Evolutionary conservation across 2,329 filamentous ascomycete species (phyloP), one percentile per base, ranked within the genome.

Genomic region (Shiraia bambusicola): DNA sequence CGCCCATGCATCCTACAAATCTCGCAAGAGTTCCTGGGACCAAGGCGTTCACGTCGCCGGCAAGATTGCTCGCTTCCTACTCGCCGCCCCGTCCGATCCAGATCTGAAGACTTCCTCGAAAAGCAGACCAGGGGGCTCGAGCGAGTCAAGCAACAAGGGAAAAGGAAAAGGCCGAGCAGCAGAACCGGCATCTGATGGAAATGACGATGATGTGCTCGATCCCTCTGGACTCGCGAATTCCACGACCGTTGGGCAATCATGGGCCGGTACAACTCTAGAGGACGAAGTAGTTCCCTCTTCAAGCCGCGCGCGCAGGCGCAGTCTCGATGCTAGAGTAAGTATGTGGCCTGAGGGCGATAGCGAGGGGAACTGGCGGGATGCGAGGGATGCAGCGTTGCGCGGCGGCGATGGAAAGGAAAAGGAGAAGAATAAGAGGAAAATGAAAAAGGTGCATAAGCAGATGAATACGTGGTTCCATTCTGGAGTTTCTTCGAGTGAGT

Each of bases 41-140:
- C 30, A 34, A 9, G 34, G 40, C 1, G 14, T 36, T 19, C 42
- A 28, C 13, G 40, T 36, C 8, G 36, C 34, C 2, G 42, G 44
- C 29, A 52, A 38, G 33, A 36, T 52, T 3, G 28, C 44, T 5
- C 50, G 56, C 10, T 45, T 40, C 15, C 19, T 56, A 6, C 44
- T 59, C n/a, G 39, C 47, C 7, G 42, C 43, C 13, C 49, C 54
- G 2, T 42, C 40, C 2, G 38, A 50, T 13, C 31, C 40, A 12
- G 40, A 39, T 7, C 31, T 39, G 2, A 54, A 54, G 16, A 49
- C 47, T 6, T 34, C 34, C 22, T 50, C 50, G n/a, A 38, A 16
- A 8, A 42, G 36, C 6, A 26, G 49, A 4, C 37, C 40, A 10
- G 24, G n/a, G 13, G 6, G 12, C n/a, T n/a, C 11, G 14, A 24